These are phyloP conservation scores for Oxytropis ochrocephala DNA, from an alignment of 306 rosid genomes.

Conservation along the genomic window DNA sequence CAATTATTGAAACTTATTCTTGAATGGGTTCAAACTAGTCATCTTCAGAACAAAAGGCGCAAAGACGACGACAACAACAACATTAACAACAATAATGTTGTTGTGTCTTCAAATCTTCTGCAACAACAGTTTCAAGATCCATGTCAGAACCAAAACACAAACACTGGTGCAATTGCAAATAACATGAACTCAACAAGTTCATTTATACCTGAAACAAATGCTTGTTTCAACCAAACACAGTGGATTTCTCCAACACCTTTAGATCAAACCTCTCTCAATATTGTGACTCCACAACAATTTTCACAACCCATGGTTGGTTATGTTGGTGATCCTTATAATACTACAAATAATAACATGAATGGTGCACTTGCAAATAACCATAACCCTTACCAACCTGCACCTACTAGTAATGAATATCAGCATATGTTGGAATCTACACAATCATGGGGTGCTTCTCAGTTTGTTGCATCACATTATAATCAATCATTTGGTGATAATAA, in stretches of 20 bases:
- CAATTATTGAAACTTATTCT: constrained; percentile 81
- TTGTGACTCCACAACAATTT: constrained; percentile 21
- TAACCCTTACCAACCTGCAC: constrained; percentile 25
- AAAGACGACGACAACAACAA: background rate
- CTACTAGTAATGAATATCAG: constrained; percentile 28
- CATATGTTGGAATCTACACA: constrained; percentile 44
- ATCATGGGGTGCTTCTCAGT: constrained; percentile 58
- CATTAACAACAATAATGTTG: background rate
- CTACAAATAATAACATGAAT: constrained; percentile 6
- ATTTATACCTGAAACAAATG: constrained; percentile 23
- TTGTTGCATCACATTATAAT: constrained; percentile 39
- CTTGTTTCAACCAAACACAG: constrained; percentile 24
- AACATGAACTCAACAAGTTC: constrained; percentile 13
- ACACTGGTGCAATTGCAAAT: background rate
- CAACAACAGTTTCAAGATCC: constrained; percentile 33
- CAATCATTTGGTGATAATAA: constrained; percentile 37
- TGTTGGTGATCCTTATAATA: constrained; percentile 36
- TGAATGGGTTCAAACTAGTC: constrained; percentile 90
- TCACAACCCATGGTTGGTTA: constrained; percentile 44
- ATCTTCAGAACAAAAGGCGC: constrained; percentile 58
- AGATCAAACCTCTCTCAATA: constrained; percentile 24
- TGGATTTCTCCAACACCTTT: constrained; percentile 33
- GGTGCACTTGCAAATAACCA: background rate
- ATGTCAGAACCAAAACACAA: constrained; percentile 27
- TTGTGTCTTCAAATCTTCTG: background rate